Conservation (phyloP, 805 yeast genomes). For the Scheffersomyces lignosus region DNA sequence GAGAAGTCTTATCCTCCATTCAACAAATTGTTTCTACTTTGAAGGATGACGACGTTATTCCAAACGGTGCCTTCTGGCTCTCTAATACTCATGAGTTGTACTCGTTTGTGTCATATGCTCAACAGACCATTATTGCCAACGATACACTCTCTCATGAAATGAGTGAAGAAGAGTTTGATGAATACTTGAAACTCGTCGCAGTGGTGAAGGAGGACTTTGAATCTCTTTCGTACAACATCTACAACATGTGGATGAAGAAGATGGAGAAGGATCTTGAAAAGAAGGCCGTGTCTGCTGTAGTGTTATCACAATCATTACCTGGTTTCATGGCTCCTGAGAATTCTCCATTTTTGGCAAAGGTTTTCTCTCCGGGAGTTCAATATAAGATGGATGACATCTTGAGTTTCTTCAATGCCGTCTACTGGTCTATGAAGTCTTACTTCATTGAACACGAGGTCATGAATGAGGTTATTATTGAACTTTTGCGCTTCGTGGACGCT, state of each 20-base stretch:
- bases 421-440: conserved; percentile 91
- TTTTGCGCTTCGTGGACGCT: conserved; percentile 85
- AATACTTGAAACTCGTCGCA: conserved; percentile 83
- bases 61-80: conserved; percentile 96
- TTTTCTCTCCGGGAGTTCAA: conserved; percentile 68
- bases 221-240: conserved; percentile 87
- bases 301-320: conserved; percentile 90
- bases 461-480: conserved; percentile 79
- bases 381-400: conserved; percentile 94
- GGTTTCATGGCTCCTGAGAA: conserved; percentile 90
- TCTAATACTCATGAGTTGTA: conserved; percentile 94
- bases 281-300: conserved; percentile 93
- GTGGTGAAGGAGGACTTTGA: conserved; percentile 94
- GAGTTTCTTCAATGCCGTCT: conserved; percentile 83
- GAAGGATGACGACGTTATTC: conserved; percentile 82
- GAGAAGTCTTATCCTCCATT: conserved; percentile 82
- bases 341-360: conserved; percentile 78
- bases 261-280: conserved; percentile 87
- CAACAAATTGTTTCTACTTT: conserved; percentile 79
- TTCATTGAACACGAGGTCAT: conserved; percentile 82
- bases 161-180: conserved; percentile 87
- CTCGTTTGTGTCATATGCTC: conserved; percentile 93
- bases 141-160: conserved; percentile 77
- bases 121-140: conserved; percentile 83
- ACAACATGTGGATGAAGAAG: conserved; percentile 96